Conservation (phyloP, 352 stramenopile genomes). For the Phytophthora fragariaefolia region DNA sequence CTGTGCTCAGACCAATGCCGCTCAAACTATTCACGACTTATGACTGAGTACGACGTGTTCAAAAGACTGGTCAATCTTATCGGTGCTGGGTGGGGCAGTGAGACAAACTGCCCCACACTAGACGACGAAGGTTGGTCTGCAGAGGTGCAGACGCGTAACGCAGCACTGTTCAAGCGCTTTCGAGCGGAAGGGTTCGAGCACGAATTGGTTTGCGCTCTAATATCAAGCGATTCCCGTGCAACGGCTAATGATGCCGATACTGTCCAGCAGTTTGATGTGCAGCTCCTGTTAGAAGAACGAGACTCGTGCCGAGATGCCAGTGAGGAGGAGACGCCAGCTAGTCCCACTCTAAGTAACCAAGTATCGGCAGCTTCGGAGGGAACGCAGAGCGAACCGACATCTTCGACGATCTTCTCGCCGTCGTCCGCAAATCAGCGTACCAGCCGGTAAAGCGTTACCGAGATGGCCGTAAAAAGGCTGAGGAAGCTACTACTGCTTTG, state of each 20-base stretch:
- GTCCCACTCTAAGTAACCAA: too few species aligned
- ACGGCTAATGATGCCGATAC: slow-evolving; percentile 10
- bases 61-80: too few species aligned
- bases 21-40: slow-evolving; percentile 7
- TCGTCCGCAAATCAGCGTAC: background rate
- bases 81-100: slow-evolving; percentile 7
- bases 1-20: slow-evolving; percentile 3
- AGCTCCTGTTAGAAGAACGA: background rate
- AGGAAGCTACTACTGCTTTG: background rate
- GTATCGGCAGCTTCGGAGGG: too few species aligned
- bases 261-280: background rate
- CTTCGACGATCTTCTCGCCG: background rate
- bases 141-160: background rate
- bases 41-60: too few species aligned
- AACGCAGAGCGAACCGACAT: too few species aligned
- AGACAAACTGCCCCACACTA: slow-evolving; percentile 9
- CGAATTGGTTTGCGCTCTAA: background rate
- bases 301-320: too few species aligned
- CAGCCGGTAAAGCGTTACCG: slow-evolving; percentile 5
- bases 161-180: slow-evolving; percentile 12
- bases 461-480: background rate
- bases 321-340: too few species aligned
- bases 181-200: background rate
- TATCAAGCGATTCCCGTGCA: slow-evolving; percentile 1
- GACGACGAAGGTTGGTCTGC: slow-evolving; percentile 9